Conservation (phyloP, 352 stramenopile species). For the Globisporangium alternatum region DNA sequence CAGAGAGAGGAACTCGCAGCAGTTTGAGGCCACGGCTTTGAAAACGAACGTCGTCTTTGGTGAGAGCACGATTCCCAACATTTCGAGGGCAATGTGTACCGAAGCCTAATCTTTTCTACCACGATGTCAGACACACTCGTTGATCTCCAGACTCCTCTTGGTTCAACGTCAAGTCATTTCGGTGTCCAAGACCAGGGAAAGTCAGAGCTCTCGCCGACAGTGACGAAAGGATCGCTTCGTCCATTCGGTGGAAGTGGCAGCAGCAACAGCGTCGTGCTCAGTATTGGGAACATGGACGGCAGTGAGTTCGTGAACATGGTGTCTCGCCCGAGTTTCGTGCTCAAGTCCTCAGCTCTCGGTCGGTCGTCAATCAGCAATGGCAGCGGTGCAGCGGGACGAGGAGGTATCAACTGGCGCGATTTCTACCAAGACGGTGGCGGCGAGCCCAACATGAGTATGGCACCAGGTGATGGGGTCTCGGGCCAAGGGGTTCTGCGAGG, state of each 20-base stretch:
- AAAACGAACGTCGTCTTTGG: conserved; percentile 7
- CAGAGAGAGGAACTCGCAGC: background rate
- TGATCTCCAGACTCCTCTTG: background rate
- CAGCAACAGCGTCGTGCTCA: conserved; percentile 26
- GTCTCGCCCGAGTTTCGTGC: conserved; percentile 13
- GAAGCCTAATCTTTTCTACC: no score
- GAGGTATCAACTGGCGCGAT: conserved; percentile 8
- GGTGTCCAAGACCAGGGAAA: background rate
- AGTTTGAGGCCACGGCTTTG: background rate
- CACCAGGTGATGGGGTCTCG: background rate
- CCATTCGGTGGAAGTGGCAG: conserved; percentile 16
- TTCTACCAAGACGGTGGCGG: background rate
- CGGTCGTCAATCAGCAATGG: background rate
- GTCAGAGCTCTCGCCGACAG: background rate
- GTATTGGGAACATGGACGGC: conserved; percentile 23
- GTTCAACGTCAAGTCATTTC: background rate
- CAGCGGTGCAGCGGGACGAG: background rate
- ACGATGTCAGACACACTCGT: background rate
- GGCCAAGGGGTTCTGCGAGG: background rate
- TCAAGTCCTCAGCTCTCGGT: background rate
- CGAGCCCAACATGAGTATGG: background rate
- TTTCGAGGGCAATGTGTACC: no score
- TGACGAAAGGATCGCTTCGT: background rate
- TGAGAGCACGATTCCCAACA: background rate
- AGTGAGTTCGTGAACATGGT: conserved; percentile 29